Base-by-base conservation (phyloP, 352 stramenopile species). In the Phytopythium cucurbitacearum region DNA sequence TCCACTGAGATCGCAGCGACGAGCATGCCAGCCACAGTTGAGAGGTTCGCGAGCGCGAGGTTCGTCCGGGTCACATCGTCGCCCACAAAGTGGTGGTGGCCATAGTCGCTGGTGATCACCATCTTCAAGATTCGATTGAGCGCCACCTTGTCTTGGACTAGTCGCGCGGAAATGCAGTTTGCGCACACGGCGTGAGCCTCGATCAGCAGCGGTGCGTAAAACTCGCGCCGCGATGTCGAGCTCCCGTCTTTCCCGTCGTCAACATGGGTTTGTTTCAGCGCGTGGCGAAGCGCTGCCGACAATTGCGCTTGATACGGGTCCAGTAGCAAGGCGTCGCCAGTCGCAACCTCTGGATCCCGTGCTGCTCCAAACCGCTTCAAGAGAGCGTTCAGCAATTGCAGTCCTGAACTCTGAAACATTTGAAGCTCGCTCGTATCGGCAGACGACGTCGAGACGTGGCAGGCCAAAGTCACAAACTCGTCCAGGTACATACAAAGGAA, bases 401-500 rank as follows among this genome's bases (percentile, higher is more conserved):
- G 57, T 0, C 85, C 85, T 38, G 72, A 63, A 41, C 71, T 85
- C 48, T 95, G 85, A 45, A 94, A 89, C 53, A 88, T 85, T 35
- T 87, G 70, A 1, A 94, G 61, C 55, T 95, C 85, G 28, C 81
- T 72, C 6, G 75, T 71, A 56, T 91, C 80, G 7, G 69, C 68
- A 4, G 81, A 92, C 7, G 80, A 71, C 0, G 81, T 91, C 9
- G 81, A 68, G 8, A 85, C 77, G 36, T 95, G 81, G 43, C 85
- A 95, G 4, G 82, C 72, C 21, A 95, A 67, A 0, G 85, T 93
- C 13, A 95, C 74, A 52, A 95, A 89, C 70, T 95, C 85, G 44
- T 95, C 85, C 55, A 95, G 36, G 60, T 94, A 95, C 80, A 95
- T 88, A 48, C 80, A 87, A 12, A 95, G 48, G 56, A 89, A 95